Evolutionary conservation across 768 basidiomycete genomes (phyloP).

Genomic region (Holtermannia corniformis): DNA sequence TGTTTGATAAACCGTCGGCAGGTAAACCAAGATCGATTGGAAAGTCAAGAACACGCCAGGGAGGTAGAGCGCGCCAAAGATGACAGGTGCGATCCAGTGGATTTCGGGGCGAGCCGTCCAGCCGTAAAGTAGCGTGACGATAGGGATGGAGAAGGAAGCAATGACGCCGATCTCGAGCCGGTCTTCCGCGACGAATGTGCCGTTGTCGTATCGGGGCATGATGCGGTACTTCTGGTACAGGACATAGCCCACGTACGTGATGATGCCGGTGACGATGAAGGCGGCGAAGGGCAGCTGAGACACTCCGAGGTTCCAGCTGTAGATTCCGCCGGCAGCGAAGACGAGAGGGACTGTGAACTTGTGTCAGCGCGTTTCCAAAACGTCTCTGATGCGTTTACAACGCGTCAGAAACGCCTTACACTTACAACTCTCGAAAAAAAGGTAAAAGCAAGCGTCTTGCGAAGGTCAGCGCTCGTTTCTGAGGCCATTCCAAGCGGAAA

Average conservation of each 20-base stretch:
- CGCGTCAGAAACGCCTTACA: too few species aligned
- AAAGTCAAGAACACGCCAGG: constrained; percentile 10
- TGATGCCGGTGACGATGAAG: constrained; percentile 8
- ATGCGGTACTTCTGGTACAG: constrained; percentile 6
- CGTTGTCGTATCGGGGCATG: constrained; percentile 2
- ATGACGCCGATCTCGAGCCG: constrained; percentile 5
- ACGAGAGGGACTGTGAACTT: constrained; percentile 20
- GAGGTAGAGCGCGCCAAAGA: constrained; percentile 4
- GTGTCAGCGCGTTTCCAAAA: too few species aligned
- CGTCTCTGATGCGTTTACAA: too few species aligned
- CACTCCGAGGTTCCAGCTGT: constrained; percentile 18
- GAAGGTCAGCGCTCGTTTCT: too few species aligned
- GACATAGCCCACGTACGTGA: constrained; percentile 7
- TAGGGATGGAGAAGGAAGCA: constrained; percentile 5
- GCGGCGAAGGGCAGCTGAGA: constrained; percentile 3
- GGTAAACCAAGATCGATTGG: constrained; percentile 11
- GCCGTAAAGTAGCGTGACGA: constrained; percentile 9
- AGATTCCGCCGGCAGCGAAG: constrained; percentile 9
- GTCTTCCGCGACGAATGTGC: constrained; percentile 4
- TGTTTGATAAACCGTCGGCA: constrained; percentile 3
- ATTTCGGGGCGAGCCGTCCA: constrained; percentile 7
- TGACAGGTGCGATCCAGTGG: constrained; percentile 18
- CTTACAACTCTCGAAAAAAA: constrained; percentile 21
- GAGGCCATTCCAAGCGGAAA: too few species aligned
- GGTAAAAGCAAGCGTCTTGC: constrained; percentile 21